A percentile compares a stretch with the other conserved stretches of the same genome.
Evolutionary conservation across 768 basidiomycete species (phyloP).

Genomic region (Tulasnella sp.): DNA sequence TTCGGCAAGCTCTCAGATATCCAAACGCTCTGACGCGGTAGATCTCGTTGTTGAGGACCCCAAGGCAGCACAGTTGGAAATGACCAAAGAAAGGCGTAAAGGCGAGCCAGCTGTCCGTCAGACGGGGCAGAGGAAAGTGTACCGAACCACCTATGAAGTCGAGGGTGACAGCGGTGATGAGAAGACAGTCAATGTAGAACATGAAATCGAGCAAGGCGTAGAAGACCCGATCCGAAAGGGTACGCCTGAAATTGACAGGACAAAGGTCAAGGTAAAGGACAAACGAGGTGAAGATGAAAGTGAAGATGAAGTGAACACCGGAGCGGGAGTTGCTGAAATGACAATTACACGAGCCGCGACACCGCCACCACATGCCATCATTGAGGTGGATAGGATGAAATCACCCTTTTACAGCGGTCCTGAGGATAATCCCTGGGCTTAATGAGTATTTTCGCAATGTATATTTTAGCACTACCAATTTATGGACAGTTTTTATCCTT

Average conservation of each 20-base stretch:
- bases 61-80: constrained; percentile 40
- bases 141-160: constrained; percentile 30
- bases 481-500: no score
- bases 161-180: constrained; percentile 26
- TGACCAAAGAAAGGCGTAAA: constrained; percentile 40
- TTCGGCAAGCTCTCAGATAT: constrained; percentile 1
- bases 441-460: no score
- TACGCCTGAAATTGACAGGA: constrained; percentile 41
- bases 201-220: constrained; percentile 21
- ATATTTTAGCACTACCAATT: no score
- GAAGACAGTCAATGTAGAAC: constrained; percentile 34
- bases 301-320: constrained; percentile 15
- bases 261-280: neutral
- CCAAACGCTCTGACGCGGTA: constrained; percentile 46
- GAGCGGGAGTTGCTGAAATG: constrained; percentile 21
- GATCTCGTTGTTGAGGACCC: constrained; percentile 73
- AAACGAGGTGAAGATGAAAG: neutral
- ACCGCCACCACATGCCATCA: constrained; percentile 36
- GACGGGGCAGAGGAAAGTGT: constrained; percentile 39
- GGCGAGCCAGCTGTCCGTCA: constrained; percentile 39
- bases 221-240: constrained; percentile 43
- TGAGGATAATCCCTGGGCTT: constrained; percentile 51
- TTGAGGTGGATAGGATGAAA: constrained; percentile 26
- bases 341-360: constrained; percentile 30
- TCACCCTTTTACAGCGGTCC: constrained; percentile 19